These are phyloP conservation scores for Pseudoneurospora amorphoporcata DNA, from an alignment of 495 filamentous ascomycete species.

Conservation along the genomic window DNA sequence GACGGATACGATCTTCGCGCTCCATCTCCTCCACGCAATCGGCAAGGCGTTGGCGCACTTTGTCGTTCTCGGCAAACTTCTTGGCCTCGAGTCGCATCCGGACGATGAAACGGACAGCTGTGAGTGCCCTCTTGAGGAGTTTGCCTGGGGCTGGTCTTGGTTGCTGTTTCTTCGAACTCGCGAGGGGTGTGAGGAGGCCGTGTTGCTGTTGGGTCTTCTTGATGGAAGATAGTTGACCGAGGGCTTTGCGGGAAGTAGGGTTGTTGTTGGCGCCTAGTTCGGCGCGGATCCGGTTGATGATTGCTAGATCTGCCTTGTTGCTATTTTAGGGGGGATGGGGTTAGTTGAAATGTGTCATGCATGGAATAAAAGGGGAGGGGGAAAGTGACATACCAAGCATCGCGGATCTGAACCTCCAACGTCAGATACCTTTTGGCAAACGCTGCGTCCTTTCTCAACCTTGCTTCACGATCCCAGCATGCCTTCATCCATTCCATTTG, in stretches of 20 bases:
- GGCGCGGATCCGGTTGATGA: slow-evolving; percentile 62
- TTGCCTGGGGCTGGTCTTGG: not conserved
- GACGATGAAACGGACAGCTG: slow-evolving; percentile 29
- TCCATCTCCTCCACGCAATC: slow-evolving; percentile 29
- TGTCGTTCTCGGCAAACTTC: slow-evolving; percentile 31
- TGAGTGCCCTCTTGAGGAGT: slow-evolving; percentile 20
- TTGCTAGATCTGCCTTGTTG: slow-evolving; percentile 81
- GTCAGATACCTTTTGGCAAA: slow-evolving; percentile 69
- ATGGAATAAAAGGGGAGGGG: not conserved
- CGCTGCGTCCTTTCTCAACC: slow-evolving; percentile 63
- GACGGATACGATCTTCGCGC: slow-evolving; percentile 20
- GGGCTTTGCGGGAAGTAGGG: slow-evolving; percentile 18
- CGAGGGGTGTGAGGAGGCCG: not conserved
- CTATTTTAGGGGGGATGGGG: slow-evolving; percentile 32
- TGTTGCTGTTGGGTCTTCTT: not conserved
- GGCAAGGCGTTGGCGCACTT: slow-evolving; percentile 25
- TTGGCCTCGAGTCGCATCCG: slow-evolving; percentile 31
- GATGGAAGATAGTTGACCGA: slow-evolving; percentile 9
- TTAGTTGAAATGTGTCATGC: not conserved
- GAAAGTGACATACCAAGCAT: slow-evolving; percentile 65
- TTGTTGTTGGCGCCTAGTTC: slow-evolving; percentile 20
- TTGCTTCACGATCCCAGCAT: slow-evolving; percentile 65
- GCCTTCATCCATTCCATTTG: slow-evolving; percentile 86
- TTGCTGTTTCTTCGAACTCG: slow-evolving; percentile 6
- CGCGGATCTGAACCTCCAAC: slow-evolving; percentile 71